Evolutionary conservation across 2,329 filamentous ascomycete genomes (phyloP).

Genomic region (Clarireedia hainanense): DNA sequence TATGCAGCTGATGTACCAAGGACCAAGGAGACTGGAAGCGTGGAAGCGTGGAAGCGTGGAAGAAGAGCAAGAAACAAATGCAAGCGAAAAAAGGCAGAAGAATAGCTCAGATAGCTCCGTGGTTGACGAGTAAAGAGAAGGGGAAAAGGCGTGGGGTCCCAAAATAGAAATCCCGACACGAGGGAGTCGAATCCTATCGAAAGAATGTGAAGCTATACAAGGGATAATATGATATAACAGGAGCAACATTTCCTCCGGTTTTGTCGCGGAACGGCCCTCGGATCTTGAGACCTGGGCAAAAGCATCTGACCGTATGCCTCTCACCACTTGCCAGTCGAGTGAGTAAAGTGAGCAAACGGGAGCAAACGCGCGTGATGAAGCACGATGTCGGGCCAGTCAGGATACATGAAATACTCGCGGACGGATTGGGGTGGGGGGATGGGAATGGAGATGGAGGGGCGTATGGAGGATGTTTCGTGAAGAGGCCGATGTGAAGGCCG

Average conservation of each 20-base stretch:
- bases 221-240: not conserved
- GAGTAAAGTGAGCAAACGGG: no score
- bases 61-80: not conserved
- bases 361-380: not conserved
- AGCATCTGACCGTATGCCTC: no score
- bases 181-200: not conserved
- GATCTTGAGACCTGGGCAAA: not conserved
- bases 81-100: not conserved
- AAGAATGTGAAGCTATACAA: not conserved
- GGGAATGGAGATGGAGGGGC: not conserved
- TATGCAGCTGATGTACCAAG: not conserved
- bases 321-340: no score
- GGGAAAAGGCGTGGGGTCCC: not conserved
- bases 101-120: no score
- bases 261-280: conserved; percentile 5
- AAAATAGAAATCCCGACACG: conserved; percentile 7
- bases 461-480: not conserved
- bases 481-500: not conserved
- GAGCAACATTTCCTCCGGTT: not conserved
- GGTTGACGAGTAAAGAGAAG: no score
- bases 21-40: not conserved
- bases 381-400: not conserved
- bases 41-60: not conserved
- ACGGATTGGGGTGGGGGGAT: not conserved
- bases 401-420: not conserved